These are phyloP conservation scores for Colletotrichum zoysiae DNA, from an alignment of 2,329 filamentous ascomycete species.

Conservation along the genomic window DNA sequence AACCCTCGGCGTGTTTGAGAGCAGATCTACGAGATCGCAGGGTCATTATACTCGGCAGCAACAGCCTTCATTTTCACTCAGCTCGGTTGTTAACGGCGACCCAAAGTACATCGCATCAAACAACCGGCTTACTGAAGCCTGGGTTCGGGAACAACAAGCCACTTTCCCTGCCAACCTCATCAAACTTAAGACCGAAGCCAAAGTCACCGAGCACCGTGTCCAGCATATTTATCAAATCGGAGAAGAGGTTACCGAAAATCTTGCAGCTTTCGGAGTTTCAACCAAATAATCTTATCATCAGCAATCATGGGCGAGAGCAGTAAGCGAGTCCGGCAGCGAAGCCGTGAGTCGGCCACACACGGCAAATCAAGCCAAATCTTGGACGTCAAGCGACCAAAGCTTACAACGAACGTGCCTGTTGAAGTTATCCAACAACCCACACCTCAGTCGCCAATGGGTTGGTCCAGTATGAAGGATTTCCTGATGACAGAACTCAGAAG, in stretches of 20 bases:
- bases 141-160: slow-evolving; percentile 39
- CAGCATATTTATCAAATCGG: slow-evolving; percentile 35
- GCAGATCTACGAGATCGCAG: slow-evolving; percentile 41
- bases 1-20: not conserved
- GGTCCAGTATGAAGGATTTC: slow-evolving; percentile 39
- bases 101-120: slow-evolving; percentile 31
- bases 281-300: slow-evolving; percentile 9
- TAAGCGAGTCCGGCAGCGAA: slow-evolving; percentile 39
- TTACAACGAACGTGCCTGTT: slow-evolving; percentile 31
- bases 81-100: slow-evolving; percentile 35
- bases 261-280: slow-evolving; percentile 28
- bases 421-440: slow-evolving; percentile 33
- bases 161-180: slow-evolving; percentile 36
- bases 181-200: slow-evolving; percentile 33
- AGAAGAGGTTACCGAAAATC: slow-evolving; percentile 32
- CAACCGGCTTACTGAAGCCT: slow-evolving; percentile 38
- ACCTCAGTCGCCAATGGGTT: slow-evolving; percentile 19
- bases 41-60: slow-evolving; percentile 39
- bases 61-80: slow-evolving; percentile 35
- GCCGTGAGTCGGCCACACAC: slow-evolving; percentile 31
- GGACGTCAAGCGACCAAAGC: slow-evolving; percentile 36
- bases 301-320: slow-evolving; percentile 38
- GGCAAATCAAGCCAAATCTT: slow-evolving; percentile 16
- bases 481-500: slow-evolving; percentile 37
- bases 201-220: slow-evolving; percentile 29